Percentiles rank a stretch among this genome's conserved stretches.
These are phyloP conservation scores for Leccinum variabile DNA, from an alignment of 1,284 basidiomycete genomes.

Conservation along the genomic window DNA sequence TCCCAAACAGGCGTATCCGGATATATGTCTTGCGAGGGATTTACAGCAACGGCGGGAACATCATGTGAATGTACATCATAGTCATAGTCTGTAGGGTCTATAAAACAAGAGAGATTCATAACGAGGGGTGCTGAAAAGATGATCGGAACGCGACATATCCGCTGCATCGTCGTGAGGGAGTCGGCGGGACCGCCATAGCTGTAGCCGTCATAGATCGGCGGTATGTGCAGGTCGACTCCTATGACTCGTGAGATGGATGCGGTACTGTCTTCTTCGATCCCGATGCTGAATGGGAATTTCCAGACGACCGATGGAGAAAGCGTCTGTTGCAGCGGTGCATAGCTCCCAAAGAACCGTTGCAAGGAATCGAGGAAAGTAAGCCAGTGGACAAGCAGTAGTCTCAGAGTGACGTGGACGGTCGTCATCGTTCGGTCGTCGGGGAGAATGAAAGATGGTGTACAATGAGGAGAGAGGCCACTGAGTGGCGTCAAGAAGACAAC, in stretches of 20 bases:
- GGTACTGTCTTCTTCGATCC: conserved; percentile 2
- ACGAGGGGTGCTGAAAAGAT: conserved; percentile 1
- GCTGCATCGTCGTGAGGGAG: neutral
- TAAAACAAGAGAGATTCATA: conserved; percentile 9
- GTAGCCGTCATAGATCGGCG: neutral
- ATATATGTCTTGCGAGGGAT: neutral
- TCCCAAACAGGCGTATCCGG: conserved; percentile 5
- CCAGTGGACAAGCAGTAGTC: conserved; percentile 19
- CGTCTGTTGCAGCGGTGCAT: conserved; percentile 8
- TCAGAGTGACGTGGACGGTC: conserved; percentile 1
- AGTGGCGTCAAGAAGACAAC: neutral
- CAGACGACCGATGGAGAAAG: neutral
- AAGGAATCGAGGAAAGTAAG: conserved; percentile 16
- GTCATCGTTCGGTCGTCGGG: conserved; percentile 1
- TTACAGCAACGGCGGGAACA: neutral
- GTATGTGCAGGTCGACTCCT: neutral
- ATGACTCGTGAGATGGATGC: neutral
- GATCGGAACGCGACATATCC: conserved; percentile 12
- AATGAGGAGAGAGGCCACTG: no score
- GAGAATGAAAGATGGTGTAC: neutral
- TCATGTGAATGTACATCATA: neutral
- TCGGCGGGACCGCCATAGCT: conserved; percentile 3
- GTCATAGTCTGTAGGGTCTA: conserved; percentile 1
- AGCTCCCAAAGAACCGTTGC: conserved; percentile 12
- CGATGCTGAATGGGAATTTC: neutral